Conservation (phyloP, 176 grass and related monocot species). For the Puya raimondii region DNA sequence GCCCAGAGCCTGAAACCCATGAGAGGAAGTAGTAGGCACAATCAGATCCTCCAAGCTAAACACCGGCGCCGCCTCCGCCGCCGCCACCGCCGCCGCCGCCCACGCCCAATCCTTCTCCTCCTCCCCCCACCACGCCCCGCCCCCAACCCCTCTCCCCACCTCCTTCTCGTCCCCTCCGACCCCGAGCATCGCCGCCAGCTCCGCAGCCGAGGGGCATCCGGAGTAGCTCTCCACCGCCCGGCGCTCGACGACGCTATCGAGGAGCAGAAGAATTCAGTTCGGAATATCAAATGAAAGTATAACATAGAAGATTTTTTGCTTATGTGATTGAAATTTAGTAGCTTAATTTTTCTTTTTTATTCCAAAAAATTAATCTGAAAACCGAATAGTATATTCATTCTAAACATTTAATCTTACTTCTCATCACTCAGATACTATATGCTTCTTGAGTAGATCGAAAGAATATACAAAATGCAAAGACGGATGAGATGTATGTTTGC, state of each 20-base stretch:
- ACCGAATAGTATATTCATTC: too few relatives aligned
- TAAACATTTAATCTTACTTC: too few relatives aligned
- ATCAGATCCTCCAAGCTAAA: constrained; percentile 50
- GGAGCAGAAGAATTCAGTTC: too few relatives aligned
- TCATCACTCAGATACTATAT: too few relatives aligned
- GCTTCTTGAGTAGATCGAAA: too few relatives aligned
- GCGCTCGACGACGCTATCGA: background rate
- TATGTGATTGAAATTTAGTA: too few relatives aligned
- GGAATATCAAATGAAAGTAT: too few relatives aligned
- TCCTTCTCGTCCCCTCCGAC: constrained; percentile 25
- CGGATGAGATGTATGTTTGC: too few relatives aligned
- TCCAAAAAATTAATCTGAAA: too few relatives aligned
- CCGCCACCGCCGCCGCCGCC: constrained; percentile 31
- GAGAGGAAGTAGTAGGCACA: constrained; percentile 54
- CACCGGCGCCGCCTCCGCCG: constrained; percentile 46
- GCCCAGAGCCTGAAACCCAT: constrained; percentile 61
- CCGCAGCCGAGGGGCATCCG: constrained; percentile 47
- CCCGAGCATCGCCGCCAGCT: constrained; percentile 39
- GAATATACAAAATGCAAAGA: too few relatives aligned
- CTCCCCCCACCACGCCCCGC: constrained; percentile 4
- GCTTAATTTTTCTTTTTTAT: too few relatives aligned
- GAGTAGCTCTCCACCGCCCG: constrained; percentile 48
- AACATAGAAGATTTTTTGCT: too few relatives aligned
- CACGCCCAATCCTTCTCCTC: constrained; percentile 2
- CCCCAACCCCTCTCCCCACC: background rate